A percentile compares a stretch with the other conserved stretches of the same genome.
phyloP scores from a whole-genome alignment of 1,284 basidiomycete species.

The Irpex sp. region DNA sequence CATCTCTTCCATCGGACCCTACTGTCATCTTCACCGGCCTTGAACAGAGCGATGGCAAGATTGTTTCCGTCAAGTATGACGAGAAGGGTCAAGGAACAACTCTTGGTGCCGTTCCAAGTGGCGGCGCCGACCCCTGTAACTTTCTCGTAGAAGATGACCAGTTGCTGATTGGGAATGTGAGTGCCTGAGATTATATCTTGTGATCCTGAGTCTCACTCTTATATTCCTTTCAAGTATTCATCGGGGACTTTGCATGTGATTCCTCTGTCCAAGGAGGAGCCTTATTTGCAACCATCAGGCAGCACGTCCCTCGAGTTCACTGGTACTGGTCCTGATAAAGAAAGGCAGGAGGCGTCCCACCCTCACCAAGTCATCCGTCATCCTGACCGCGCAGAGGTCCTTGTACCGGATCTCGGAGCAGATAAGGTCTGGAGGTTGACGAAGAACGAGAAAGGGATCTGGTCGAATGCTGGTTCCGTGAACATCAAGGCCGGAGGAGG shows the following conservation, averaged over 20 bases:
- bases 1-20: conserved; percentile 49
- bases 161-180: conserved; percentile 64
- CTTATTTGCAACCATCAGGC: conserved; percentile 34
- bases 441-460: conserved; percentile 37
- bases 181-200: conserved; percentile 21
- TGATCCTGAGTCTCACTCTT: conserved; percentile 4
- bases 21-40: conserved; percentile 49
- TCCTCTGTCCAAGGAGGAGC: conserved; percentile 43
- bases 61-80: conserved; percentile 49
- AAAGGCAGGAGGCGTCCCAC: conserved; percentile 64
- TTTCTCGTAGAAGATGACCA: conserved; percentile 47
- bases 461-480: conserved; percentile 44
- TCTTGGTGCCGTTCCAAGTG: conserved; percentile 44
- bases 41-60: conserved; percentile 58
- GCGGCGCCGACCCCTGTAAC: conserved; percentile 60
- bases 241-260: conserved; percentile 51
- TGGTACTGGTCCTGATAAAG: conserved; percentile 53
- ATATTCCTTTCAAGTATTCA: conserved; percentile 67
- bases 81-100: conserved; percentile 40
- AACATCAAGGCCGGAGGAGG: conserved; percentile 52
- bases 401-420: conserved; percentile 69
- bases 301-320: conserved; percentile 21
- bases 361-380: conserved; percentile 61
- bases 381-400: conserved; percentile 45
- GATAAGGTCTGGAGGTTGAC: conserved; percentile 60